phyloP scores from a whole-genome alignment of 768 basidiomycete species.

The Fistulinella prunicolor region DNA sequence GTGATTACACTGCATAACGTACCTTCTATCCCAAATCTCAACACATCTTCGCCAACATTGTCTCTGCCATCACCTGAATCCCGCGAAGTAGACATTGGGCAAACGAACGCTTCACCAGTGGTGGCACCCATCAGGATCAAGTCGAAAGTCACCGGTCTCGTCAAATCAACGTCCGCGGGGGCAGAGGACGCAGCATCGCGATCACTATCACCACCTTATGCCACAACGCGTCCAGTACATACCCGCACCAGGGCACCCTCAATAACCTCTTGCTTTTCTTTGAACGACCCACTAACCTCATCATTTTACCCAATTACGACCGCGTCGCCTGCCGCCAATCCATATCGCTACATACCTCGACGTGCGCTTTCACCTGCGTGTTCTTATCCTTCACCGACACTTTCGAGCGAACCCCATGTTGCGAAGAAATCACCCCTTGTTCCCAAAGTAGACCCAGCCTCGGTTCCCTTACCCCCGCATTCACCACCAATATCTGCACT shows the following conservation, averaged over 20 bases:
- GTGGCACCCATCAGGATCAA: conserved; percentile 45
- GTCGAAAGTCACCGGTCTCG: conserved; percentile 57
- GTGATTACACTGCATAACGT: conserved; percentile 25
- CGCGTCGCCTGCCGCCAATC: conserved; percentile 52
- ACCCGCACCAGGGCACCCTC: conserved; percentile 29
- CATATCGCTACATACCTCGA: conserved; percentile 48
- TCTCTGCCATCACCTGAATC: conserved; percentile 19
- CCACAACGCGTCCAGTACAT: conserved; percentile 30
- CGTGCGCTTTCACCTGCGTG: conserved; percentile 35
- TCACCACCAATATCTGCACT: conserved; percentile 71
- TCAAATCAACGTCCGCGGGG: conserved; percentile 29
- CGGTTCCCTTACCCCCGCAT: conserved; percentile 60
- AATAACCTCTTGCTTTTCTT: conserved; percentile 26
- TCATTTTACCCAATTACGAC: conserved; percentile 58
- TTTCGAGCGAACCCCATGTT: conserved; percentile 24
- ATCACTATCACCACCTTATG: conserved; percentile 33
- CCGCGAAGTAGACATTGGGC: conserved; percentile 8
- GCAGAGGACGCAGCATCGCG: conserved; percentile 37
- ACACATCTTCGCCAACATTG: conserved; percentile 10
- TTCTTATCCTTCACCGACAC: conserved; percentile 25
- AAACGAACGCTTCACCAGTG: conserved; percentile 16
- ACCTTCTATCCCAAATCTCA: conserved; percentile 23
- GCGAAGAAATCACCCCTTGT: conserved; percentile 12
- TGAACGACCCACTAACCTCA: conserved; percentile 27
- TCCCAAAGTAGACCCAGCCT: conserved; percentile 50